phyloP scores from a whole-genome alignment of 495 filamentous ascomycete species.

The Tetracladium marchalianum region DNA sequence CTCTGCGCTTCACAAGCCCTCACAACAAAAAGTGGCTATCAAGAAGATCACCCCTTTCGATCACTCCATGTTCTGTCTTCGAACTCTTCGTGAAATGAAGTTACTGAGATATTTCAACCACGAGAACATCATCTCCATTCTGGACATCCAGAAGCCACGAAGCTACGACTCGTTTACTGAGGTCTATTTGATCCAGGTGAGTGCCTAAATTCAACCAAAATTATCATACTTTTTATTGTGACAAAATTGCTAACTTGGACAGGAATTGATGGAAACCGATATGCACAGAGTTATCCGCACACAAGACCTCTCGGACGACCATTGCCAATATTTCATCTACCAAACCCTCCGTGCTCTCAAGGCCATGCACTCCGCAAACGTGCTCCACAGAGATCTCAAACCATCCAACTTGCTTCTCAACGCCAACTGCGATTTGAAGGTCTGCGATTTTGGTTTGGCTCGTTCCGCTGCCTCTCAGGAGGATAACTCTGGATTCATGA shows the following conservation, averaged over 20 bases:
- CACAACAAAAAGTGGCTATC: constrained; percentile 97
- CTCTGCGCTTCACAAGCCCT: constrained; percentile 97
- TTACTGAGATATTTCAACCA: constrained; percentile 98
- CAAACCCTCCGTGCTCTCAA: constrained; percentile 97
- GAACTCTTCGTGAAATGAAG: constrained; percentile 99
- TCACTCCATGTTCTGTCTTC: constrained; percentile 97
- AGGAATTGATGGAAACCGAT: constrained; percentile 99
- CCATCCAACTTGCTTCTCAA: constrained; percentile 95
- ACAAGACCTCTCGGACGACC: constrained; percentile 95
- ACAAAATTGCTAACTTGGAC: constrained; percentile 4
- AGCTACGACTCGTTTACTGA: constrained; percentile 95
- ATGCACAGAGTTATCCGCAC: constrained; percentile 99
- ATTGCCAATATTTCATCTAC: constrained; percentile 99
- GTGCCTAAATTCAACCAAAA: constrained; percentile 8
- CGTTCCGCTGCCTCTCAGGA: constrained; percentile 87
- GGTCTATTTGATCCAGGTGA: constrained; percentile 96
- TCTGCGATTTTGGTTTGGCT: constrained; percentile 95
- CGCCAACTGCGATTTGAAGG: constrained; percentile 98
- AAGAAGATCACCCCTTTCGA: constrained; percentile 99
- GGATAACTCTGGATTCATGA: constrained; percentile 99
- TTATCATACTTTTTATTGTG: background rate
- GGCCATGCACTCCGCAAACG: constrained; percentile 98
- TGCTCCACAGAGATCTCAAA: constrained; percentile 95
- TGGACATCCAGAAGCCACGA: constrained; percentile 96
- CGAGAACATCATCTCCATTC: constrained; percentile 99